A percentile compares a stretch with the other conserved stretches of the same genome.
Conservation (phyloP, 352 stramenopile genomes). For the Elongisporangium prolatum region DNA sequence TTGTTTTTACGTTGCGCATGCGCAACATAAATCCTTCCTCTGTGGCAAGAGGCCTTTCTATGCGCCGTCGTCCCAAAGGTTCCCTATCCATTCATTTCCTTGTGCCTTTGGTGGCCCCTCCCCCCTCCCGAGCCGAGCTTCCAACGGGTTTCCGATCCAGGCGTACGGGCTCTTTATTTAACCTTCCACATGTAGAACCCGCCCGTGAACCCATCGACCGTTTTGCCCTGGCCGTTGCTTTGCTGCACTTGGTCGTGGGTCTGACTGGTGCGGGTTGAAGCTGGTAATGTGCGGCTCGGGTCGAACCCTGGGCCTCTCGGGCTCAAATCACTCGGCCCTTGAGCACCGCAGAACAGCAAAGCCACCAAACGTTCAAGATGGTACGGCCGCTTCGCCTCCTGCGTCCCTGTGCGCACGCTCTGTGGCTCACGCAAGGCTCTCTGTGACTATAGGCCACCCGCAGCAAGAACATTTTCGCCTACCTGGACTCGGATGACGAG, state of each 20-base stretch:
- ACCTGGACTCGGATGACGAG: slow-evolving; percentile 77
- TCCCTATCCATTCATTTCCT: not conserved
- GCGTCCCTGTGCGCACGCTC: not conserved
- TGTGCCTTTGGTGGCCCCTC: not conserved
- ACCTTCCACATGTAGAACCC: not conserved
- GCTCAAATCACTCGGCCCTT: slow-evolving; percentile 14
- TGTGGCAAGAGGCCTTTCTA: not conserved
- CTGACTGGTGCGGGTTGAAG: not conserved
- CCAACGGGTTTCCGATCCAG: not conserved
- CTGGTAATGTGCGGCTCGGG: not conserved
- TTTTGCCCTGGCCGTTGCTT: not conserved
- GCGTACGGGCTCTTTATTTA: not conserved
- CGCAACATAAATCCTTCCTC: not conserved
- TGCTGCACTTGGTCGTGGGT: not conserved
- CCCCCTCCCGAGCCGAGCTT: not conserved
- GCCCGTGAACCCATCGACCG: not conserved
- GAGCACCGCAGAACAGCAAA: slow-evolving; percentile 15
- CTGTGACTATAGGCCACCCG: slow-evolving; percentile 31
- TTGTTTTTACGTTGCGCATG: not conserved
- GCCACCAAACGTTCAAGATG: slow-evolving; percentile 4
- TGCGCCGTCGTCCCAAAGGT: not conserved
- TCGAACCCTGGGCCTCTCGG: not conserved
- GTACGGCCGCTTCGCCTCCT: not conserved
- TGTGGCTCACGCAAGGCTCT: not conserved
- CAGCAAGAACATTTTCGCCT: slow-evolving; percentile 67